phyloP scores from a whole-genome alignment of 495 filamentous ascomycete genomes.

The Hypoxylon subgilvum region DNA sequence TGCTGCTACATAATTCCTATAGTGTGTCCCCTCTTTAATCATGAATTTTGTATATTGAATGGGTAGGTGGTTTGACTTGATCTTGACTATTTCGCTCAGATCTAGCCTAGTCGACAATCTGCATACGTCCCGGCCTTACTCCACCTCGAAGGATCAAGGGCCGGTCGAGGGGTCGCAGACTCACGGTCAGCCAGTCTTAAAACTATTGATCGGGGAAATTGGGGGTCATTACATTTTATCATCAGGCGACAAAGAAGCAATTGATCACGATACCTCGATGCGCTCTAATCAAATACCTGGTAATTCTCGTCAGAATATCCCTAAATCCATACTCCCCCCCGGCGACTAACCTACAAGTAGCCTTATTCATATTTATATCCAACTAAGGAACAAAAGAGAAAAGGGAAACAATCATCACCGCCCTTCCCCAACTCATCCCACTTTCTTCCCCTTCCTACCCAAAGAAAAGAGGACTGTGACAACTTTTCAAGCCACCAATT shows the following conservation, averaged over 20 bases:
- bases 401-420: conserved; percentile 4
- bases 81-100: conserved; percentile 24
- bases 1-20: conserved; percentile 3
- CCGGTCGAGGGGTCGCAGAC: conserved; percentile 15
- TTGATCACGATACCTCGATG: conserved; percentile 29
- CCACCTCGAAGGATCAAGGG: conserved; percentile 14
- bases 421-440: conserved; percentile 12
- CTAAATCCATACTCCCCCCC: too few relatives aligned
- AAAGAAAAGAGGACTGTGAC: conserved; percentile 20
- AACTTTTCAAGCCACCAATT: conserved; percentile 17
- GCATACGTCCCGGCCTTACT: conserved; percentile 10
- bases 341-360: too few relatives aligned
- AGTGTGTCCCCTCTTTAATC: conserved; percentile 11
- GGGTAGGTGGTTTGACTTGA: conserved; percentile 15
- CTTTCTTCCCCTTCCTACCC: conserved; percentile 1
- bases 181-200: conserved; percentile 20
- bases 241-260: conserved; percentile 28
- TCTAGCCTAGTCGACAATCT: conserved; percentile 38
- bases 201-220: conserved; percentile 20
- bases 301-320: conserved; percentile 4
- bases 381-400: conserved; percentile 4
- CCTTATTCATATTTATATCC: not conserved
- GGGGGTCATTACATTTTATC: conserved; percentile 35
- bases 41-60: conserved; percentile 23
- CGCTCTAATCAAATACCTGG: not conserved